Conservation (phyloP, 2,329 filamentous ascomycete species). For the Aureobasidium sp. region DNA sequence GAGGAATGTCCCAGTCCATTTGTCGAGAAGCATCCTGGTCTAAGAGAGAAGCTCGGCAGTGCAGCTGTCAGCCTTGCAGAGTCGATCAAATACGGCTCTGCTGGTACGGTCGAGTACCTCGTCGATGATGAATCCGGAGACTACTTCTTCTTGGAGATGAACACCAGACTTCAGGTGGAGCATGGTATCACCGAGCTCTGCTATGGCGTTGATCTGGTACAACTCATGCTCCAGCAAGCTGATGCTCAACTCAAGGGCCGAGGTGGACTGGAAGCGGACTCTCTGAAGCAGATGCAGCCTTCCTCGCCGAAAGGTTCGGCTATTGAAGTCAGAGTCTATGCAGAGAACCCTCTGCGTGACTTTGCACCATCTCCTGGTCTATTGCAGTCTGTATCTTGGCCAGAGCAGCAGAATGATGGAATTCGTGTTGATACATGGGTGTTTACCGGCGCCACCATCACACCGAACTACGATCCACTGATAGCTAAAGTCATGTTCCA, state of each 20-base stretch:
- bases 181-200: slow-evolving; percentile 51
- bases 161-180: slow-evolving; percentile 50
- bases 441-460: slow-evolving; percentile 47
- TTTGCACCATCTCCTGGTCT: slow-evolving; percentile 53
- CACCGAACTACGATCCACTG: slow-evolving; percentile 50
- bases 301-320: slow-evolving; percentile 37
- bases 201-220: slow-evolving; percentile 46
- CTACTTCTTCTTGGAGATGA: slow-evolving; percentile 62
- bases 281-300: slow-evolving; percentile 36
- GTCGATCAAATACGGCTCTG: slow-evolving; percentile 63
- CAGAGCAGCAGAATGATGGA: slow-evolving; percentile 31
- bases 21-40: slow-evolving; percentile 40
- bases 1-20: slow-evolving; percentile 81
- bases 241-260: slow-evolving; percentile 40
- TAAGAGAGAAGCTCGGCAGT: slow-evolving; percentile 54
- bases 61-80: slow-evolving; percentile 59
- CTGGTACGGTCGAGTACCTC: slow-evolving; percentile 85
- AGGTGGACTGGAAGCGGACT: slow-evolving; percentile 33
- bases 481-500: slow-evolving; percentile 53
- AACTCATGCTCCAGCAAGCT: slow-evolving; percentile 49
- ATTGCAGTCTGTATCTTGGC: slow-evolving; percentile 49
- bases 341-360: slow-evolving; percentile 50
- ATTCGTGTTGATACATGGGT: slow-evolving; percentile 58
- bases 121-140: slow-evolving; percentile 73
- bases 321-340: slow-evolving; percentile 48